Percentiles rank a stretch among this genome's conserved stretches.
phyloP scores from a whole-genome alignment of 257 asterid genomes.

The Lycium barbarum region DNA sequence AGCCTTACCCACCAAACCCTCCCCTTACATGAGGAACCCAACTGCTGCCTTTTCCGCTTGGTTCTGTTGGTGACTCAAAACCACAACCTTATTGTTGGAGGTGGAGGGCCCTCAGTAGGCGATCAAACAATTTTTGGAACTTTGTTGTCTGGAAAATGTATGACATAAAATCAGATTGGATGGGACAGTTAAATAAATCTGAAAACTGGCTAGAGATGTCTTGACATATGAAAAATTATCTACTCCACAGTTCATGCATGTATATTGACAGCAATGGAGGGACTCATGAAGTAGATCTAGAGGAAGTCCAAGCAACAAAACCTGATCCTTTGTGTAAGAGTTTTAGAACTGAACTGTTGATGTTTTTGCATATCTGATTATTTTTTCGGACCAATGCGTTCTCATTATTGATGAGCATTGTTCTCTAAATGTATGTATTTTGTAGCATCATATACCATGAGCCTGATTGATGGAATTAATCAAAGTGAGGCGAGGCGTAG shows the following conservation, averaged over 20 bases:
- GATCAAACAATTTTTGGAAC: neutral
- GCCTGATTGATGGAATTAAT: constrained; percentile 89
- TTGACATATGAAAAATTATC: constrained; percentile 22
- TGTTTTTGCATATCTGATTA: neutral
- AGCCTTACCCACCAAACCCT: neutral
- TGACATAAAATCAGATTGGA: neutral
- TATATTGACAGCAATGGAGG: constrained; percentile 64
- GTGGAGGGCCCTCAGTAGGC: neutral
- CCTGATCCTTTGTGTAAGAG: constrained; percentile 76
- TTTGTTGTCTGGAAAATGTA: neutral
- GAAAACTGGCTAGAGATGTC: constrained; percentile 14
- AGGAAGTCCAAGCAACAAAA: constrained; percentile 68
- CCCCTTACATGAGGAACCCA: neutral
- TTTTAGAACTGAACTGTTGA: constrained; percentile 22
- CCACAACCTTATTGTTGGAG: neutral
- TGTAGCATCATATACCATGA: constrained; percentile 65
- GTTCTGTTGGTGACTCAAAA: neutral
- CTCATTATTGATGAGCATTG: constrained; percentile 9
- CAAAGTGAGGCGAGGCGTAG: constrained; percentile 81
- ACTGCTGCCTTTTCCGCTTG: neutral
- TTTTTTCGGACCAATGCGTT: neutral
- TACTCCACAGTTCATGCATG: constrained; percentile 66
- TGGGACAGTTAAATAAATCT: neutral
- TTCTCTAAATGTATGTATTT: constrained; percentile 27
- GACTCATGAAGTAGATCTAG: constrained; percentile 57